A percentile compares a stretch with the other conserved stretches of the same genome.
Evolutionary conservation across 306 rosid genomes (phyloP).

Genomic region (Vigna angularis): DNA sequence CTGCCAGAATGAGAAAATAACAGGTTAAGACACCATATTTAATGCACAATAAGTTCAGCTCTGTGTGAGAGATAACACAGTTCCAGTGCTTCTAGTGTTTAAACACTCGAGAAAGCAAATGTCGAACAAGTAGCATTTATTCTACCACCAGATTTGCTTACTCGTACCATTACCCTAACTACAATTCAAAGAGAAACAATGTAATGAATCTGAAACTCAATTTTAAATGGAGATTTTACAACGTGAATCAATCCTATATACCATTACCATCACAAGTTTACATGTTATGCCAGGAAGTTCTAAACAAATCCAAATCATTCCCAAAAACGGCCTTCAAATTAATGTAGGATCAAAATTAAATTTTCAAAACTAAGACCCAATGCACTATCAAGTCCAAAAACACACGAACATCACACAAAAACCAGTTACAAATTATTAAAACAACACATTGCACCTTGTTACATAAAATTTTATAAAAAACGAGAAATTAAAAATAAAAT

Average conservation of each 20-base stretch:
- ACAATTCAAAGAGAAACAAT: conserved; percentile 31
- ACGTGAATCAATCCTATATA: conserved; percentile 26
- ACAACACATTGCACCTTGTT: neutral
- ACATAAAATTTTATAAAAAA: neutral
- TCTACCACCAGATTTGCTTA: conserved; percentile 36
- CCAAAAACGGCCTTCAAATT: neutral
- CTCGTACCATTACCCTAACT: conserved; percentile 28
- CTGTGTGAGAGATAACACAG: neutral
- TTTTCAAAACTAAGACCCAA: conserved; percentile 9
- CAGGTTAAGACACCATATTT: conserved; percentile 4
- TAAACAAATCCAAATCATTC: conserved; percentile 33
- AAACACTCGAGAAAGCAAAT: conserved; percentile 1
- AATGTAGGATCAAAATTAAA: conserved; percentile 32
- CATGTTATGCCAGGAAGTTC: conserved; percentile 11
- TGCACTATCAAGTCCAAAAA: conserved; percentile 7
- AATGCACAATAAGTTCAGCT: conserved; percentile 15
- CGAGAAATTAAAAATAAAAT: neutral
- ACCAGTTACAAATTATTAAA: conserved; percentile 31
- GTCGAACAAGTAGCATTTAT: conserved; percentile 14
- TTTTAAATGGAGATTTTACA: conserved; percentile 10
- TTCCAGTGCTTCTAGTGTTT: conserved; percentile 12
- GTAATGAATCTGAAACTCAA: conserved; percentile 26
- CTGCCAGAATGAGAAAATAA: conserved; percentile 55
- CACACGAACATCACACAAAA: conserved; percentile 10
- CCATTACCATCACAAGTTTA: conserved; percentile 6